Conservation (phyloP, 306 rosid species). For the Crotalaria pallida region DNA sequence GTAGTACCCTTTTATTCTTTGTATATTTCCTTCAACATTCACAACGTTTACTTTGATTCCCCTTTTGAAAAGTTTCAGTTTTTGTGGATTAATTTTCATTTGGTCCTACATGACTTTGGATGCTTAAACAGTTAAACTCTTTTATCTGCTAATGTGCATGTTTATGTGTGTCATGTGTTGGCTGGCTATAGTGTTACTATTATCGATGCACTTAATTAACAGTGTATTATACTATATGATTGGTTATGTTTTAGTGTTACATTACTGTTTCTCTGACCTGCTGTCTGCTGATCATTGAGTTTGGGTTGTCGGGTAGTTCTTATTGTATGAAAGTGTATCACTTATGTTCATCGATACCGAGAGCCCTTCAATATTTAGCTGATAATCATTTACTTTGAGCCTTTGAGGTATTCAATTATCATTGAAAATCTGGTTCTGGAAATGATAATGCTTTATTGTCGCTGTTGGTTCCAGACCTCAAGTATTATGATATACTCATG, state of each 20-base stretch:
- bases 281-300: neutral
- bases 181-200: neutral
- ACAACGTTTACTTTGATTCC: neutral
- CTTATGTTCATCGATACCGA: neutral
- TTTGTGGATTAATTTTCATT: neutral
- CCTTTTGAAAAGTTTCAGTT: neutral
- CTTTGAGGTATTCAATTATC: neutral
- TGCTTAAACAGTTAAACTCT: neutral
- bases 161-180: neutral
- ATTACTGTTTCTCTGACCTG: neutral
- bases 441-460: constrained; percentile 6
- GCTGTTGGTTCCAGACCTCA: constrained; percentile 1
- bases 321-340: neutral
- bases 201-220: neutral
- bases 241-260: neutral
- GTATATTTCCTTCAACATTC: neutral
- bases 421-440: constrained; percentile 1
- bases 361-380: too few relatives aligned
- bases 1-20: neutral
- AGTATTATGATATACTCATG: neutral
- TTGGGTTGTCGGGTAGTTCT: neutral
- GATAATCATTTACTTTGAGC: neutral
- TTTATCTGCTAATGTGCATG: too few relatives aligned
- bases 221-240: neutral
- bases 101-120: neutral